Conservation (phyloP, 352 stramenopile genomes). For the Phytophthora brassicae region DNA sequence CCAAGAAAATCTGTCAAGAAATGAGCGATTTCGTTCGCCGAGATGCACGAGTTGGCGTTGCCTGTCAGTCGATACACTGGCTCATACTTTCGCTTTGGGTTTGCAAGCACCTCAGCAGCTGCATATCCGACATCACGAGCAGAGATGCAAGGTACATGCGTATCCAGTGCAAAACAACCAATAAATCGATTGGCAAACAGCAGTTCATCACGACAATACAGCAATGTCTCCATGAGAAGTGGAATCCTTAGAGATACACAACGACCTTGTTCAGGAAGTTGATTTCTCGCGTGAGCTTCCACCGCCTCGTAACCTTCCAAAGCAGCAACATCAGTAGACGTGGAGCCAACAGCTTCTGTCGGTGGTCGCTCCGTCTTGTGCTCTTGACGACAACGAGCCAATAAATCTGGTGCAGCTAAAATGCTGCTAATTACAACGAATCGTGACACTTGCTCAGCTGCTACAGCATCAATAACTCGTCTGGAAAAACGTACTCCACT, state of each 20-base stretch:
- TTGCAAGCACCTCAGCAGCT: conserved; percentile 47
- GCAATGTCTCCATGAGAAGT: conserved; percentile 74
- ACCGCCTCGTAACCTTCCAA: conserved; percentile 60
- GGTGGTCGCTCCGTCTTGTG: conserved; percentile 15
- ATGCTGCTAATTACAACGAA: conserved; percentile 75
- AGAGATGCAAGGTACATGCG: conserved; percentile 64
- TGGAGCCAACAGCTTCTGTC: conserved; percentile 25
- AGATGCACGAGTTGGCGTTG: conserved; percentile 36
- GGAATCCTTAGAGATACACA: conserved; percentile 67
- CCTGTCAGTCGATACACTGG: conserved; percentile 57
- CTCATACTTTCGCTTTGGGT: conserved; percentile 52
- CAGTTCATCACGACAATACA: conserved; percentile 77
- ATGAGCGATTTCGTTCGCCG: conserved; percentile 42
- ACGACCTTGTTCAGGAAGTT: conserved; percentile 37
- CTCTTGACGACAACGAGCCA: conserved; percentile 25
- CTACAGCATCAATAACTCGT: conserved; percentile 61
- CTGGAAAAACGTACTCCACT: conserved; percentile 67
- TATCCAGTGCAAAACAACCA: conserved; percentile 49
- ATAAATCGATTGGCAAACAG: conserved; percentile 66
- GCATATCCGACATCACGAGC: conserved; percentile 64
- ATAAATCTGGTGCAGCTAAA: conserved; percentile 47
- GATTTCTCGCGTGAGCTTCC: conserved; percentile 58
- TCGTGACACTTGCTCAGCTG: conserved; percentile 43
- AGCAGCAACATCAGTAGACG: conserved; percentile 15
- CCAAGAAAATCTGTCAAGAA: conserved; percentile 40